Base-by-base conservation (phyloP, 768 basidiomycete genomes). In the Mycena rosella region DNA sequence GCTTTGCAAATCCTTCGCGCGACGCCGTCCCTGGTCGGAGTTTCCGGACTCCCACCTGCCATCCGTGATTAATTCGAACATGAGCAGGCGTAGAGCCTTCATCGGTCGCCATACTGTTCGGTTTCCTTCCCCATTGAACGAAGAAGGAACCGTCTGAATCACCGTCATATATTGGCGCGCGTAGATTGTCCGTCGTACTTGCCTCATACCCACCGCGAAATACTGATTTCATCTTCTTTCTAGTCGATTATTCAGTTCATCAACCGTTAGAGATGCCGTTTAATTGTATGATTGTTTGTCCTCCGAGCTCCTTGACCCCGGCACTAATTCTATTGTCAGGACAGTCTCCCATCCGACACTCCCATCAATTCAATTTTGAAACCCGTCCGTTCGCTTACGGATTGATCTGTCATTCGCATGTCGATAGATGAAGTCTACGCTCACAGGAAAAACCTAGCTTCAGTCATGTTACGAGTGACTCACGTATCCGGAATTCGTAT, bases 381-480 rank as follows among this genome's bases (percentile, higher is more conserved):
- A n/a, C n/a, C n/a, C n/a, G 40, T 24, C 32, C 32, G 32, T 63
- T 20, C 62, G 32, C 30, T 53, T 61, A 29, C 14, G 29, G 51
- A 45, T 24, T 29, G 62, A 56, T 27, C 62, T 63, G 62, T 63
- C 62, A 48, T 14, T 34, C 15, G 24, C 29, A 48, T 63, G 62
- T 63, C 62, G 56, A 63, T 20, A 48, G 48, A 5, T 30, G 29
- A 27, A 44, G 49, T 53, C 27, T 6, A 17, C 27, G 15, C 30
- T 47, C 53, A 55, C 24, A 55, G 45, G 48, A 54, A 55, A 15
- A 24, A 20, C 20, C 22, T 36, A 17, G 8, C 9, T 29, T n/a
- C 29, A 47, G 57, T 45, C 45, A 38, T 22, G 24, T 36, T 63
- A 15, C 52, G 29, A n/a, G n/a, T n/a, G n/a, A n/a, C n/a, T n/a